These are phyloP conservation scores for Miamiensis avidus DNA, from an alignment of 169 alveolate species.

Conservation along the genomic window DNA sequence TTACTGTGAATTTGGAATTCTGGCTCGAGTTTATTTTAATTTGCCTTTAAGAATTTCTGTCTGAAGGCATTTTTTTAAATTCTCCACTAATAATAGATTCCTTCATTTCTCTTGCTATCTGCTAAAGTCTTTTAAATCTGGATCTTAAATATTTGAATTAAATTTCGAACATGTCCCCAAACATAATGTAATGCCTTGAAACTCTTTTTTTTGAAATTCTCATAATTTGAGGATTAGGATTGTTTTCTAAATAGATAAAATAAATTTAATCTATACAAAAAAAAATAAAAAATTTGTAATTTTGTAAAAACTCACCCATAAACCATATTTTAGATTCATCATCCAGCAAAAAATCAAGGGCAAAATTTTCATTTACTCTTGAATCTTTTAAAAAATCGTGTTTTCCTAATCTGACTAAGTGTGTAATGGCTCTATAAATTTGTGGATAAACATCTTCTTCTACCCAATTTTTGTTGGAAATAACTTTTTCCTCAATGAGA, in stretches of 20 bases:
- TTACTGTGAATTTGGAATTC: conserved; percentile 2
- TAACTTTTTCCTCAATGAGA: conserved; percentile 22
- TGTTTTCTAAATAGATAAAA: conserved; percentile 2
- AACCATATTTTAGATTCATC: conserved; percentile 47
- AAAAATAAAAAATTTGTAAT: too few species aligned
- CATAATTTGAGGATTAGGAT: conserved; percentile 18
- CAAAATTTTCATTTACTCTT: conserved; percentile 42
- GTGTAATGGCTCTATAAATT: conserved; percentile 41
- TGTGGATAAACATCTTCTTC: conserved; percentile 36
- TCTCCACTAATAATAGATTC: conserved; percentile 3
- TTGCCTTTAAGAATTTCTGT: background rate
- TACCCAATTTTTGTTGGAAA: conserved; percentile 39
- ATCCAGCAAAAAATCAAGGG: conserved; percentile 45
- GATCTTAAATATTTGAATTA: conserved; percentile 11
- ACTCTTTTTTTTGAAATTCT: conserved; percentile 21
- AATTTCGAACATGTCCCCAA: conserved; percentile 24
- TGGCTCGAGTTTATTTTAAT: conserved; percentile 19
- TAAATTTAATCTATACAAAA: too few species aligned
- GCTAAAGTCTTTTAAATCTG: conserved; percentile 18
- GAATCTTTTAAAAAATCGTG: conserved; percentile 37
- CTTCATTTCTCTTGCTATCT: conserved; percentile 2
- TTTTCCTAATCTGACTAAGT: conserved; percentile 25
- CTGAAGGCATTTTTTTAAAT: background rate
- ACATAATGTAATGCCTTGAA: conserved; percentile 17
- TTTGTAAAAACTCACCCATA: background rate